phyloP scores from a whole-genome alignment of 1,284 basidiomycete species.

The Cryptococcus sp. region DNA sequence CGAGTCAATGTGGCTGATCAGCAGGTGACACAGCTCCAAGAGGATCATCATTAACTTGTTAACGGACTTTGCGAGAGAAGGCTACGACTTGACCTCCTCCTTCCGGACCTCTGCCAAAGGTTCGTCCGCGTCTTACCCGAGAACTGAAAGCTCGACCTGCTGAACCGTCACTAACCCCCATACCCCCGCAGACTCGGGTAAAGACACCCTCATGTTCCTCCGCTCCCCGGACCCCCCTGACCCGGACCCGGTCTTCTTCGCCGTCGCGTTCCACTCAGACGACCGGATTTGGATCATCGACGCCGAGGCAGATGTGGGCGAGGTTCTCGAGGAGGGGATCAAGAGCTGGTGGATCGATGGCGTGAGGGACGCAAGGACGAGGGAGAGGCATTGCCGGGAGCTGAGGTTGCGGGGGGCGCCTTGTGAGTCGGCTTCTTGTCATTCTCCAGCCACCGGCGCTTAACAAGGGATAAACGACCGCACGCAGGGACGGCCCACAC shows the following conservation, averaged over 20 bases:
- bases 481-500: constrained; percentile 36
- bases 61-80: constrained; percentile 37
- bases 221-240: constrained; percentile 30
- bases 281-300: constrained; percentile 49
- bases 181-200: constrained; percentile 36
- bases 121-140: constrained; percentile 10
- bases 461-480: neutral
- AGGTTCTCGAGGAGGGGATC: constrained; percentile 44
- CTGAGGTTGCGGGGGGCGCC: constrained; percentile 38
- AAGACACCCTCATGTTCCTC: constrained; percentile 44
- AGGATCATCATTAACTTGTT: constrained; percentile 44
- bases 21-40: constrained; percentile 30
- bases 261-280: constrained; percentile 39
- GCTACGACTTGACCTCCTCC: constrained; percentile 36
- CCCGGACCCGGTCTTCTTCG: constrained; percentile 46
- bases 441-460: neutral
- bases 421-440: constrained; percentile 27
- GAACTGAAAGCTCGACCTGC: neutral
- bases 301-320: constrained; percentile 44
- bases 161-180: neutral
- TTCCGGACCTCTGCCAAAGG: constrained; percentile 43
- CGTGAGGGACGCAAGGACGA: constrained; percentile 39
- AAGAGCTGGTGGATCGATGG: constrained; percentile 42
- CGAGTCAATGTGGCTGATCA: neutral
- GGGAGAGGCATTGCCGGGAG: constrained; percentile 46